Base-by-base conservation (phyloP, 106 monocot species). In the Allium fistulosum region DNA sequence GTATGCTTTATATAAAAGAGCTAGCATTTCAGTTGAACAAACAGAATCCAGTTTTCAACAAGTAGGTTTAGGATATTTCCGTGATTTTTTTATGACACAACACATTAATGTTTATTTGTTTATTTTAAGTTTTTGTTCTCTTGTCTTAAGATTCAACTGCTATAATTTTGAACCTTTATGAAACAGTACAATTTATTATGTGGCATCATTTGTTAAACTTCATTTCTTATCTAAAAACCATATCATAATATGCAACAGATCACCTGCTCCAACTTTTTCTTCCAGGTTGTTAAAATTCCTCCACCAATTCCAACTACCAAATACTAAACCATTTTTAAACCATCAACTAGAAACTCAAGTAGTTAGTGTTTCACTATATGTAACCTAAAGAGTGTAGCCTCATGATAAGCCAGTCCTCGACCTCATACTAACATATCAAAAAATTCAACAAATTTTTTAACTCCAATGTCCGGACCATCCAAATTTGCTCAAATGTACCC, bases 311-410 rank as follows among this genome's bases (percentile, higher is more conserved):
- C 65, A 58, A 57, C 64, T 57, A 9, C 73, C 48, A 2, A 51
- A 53, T 53, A 57, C 57, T 14, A 53, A 13, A 76, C 63, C 62
- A 50, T 78, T 85, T 85, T 85, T 53, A 72, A 82, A 80, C 37
- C 72, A 79, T 48, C 78, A 81, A 61, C 71, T 86, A 26, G 83
- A 76, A 5, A 82, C 82, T 26, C 80, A 90, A 61, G 86, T 86
- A 16, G 47, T 78, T 50, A 66, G 83, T 58, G 86, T 78, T 13
- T 66, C 37, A 80, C 49, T 78, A 86, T 57, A 77, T 86, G 53
- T 59, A 78, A 52, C 67, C 86, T 45, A 80, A 77, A 75, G 83
- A 8, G 90, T 86, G 74, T 70, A 81, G 56, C 68, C 73, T 4
- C 83, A 86, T n/a, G 86, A 86, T 57, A 10, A 37, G 22, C 71